Evolutionary conservation across 306 rosid genomes (phyloP).

Genomic region (Betula pendula): DNA sequence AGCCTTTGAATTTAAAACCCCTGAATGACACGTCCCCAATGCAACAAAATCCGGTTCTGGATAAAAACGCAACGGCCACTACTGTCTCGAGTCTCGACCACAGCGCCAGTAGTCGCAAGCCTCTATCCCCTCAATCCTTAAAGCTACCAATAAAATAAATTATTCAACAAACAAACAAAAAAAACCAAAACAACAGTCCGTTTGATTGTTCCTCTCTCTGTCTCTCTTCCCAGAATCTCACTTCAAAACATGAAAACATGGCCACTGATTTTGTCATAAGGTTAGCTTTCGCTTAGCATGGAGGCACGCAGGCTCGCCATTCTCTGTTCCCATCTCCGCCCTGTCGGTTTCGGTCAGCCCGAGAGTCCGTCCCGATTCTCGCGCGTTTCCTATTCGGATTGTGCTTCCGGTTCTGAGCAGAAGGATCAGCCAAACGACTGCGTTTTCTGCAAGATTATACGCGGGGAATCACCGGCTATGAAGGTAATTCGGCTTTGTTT

Average conservation of each 20-base stretch:
- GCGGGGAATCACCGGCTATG: constrained; percentile 66
- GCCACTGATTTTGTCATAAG: not conserved
- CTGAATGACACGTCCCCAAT: not conserved
- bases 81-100: no score
- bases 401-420: constrained; percentile 21
- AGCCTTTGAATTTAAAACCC: not conserved
- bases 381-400: constrained; percentile 26
- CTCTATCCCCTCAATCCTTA: no score
- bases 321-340: constrained; percentile 62
- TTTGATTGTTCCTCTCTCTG: no score
- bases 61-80: not conserved
- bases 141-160: no score
- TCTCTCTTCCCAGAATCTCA: not conserved
- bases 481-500: constrained; percentile 42
- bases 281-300: constrained; percentile 28
- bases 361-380: not conserved
- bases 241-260: constrained; percentile 26
- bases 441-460: constrained; percentile 78
- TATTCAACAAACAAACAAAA: no score
- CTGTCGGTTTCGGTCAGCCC: constrained; percentile 28
- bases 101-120: constrained; percentile 3
- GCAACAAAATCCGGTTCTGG: not conserved
- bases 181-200: not conserved
- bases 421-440: constrained; percentile 42
- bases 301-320: constrained; percentile 65